phyloP scores from a whole-genome alignment of 2,329 filamentous ascomycete species.

The Verticillium klebahnii region DNA sequence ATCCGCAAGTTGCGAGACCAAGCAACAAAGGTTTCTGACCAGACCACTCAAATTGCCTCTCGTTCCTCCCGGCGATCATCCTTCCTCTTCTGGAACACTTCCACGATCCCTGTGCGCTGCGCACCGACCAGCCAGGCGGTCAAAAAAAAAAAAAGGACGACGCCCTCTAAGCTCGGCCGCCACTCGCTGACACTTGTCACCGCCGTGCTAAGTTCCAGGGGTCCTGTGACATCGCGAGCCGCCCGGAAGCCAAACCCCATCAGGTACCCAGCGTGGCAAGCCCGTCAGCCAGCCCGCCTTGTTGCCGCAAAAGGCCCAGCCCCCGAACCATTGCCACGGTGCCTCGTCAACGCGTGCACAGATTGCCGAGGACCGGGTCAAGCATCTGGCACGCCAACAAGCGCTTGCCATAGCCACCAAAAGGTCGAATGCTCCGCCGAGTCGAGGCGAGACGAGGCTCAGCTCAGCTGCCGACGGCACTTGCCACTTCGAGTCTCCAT shows the following conservation, averaged over 20 bases:
- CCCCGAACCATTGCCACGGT: neutral
- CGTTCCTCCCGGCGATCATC: neutral
- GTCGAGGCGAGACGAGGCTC: neutral
- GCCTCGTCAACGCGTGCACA: neutral
- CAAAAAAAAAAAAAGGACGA: neutral
- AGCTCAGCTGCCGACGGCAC: neutral
- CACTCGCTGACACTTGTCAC: neutral
- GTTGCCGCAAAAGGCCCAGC: neutral
- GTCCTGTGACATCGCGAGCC: neutral
- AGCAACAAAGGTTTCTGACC: neutral
- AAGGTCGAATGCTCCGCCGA: neutral
- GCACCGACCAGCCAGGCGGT: neutral
- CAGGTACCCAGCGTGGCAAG: neutral
- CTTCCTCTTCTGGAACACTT: neutral
- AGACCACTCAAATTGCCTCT: neutral
- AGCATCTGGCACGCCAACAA: neutral
- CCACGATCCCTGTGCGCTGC: neutral
- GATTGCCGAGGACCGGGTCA: neutral
- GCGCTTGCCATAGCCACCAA: neutral
- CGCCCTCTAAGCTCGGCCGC: neutral
- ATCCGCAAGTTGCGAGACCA: neutral
- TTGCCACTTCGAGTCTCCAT: neutral
- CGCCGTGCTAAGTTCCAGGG: neutral
- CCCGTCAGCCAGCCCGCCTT: neutral
- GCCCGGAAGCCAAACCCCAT: neutral